Percentiles rank a stretch among this genome's conserved stretches.
Conservation (phyloP, 305 asterid species). For the Fraxinus sp. region DNA sequence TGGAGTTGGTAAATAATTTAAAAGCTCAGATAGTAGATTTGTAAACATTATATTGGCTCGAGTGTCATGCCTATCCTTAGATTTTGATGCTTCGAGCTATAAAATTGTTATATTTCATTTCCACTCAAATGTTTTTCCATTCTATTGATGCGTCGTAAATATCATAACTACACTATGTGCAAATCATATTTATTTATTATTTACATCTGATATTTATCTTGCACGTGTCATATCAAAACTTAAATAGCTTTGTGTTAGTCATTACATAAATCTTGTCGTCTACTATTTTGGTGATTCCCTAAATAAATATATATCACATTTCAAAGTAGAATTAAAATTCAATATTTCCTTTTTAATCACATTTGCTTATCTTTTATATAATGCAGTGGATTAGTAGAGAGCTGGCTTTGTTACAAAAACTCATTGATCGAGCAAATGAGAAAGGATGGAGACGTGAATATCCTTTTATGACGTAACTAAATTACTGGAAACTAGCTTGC, state of each 20-base stretch:
- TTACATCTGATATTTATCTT: not conserved
- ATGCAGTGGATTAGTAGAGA: conserved; percentile 70
- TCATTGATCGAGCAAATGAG: conserved; percentile 63
- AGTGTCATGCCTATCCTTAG: not conserved
- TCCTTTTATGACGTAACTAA: conserved; percentile 49
- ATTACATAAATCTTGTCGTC: not conserved
- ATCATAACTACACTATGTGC: not conserved
- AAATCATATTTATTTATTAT: not conserved
- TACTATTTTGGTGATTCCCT: conserved; percentile 1
- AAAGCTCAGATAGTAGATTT: conserved; percentile 1
- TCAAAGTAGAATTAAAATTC: not conserved
- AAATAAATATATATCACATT: not conserved
- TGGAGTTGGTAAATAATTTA: not conserved
- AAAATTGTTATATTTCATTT: not conserved
- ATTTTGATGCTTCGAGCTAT: not conserved
- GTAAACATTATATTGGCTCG: not conserved
- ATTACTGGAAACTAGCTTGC: conserved; percentile 4
- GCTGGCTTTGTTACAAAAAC: conserved; percentile 45
- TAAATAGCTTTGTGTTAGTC: conserved; percentile 2
- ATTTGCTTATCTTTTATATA: not conserved
- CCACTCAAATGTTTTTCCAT: not conserved
- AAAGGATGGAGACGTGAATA: conserved; percentile 86
- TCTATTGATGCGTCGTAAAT: not conserved
- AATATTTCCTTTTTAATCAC: conserved; percentile 2
- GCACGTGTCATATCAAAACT: not conserved